These are phyloP conservation scores for Sechiopsis laciniata DNA, from an alignment of 306 rosid genomes.

Conservation along the genomic window DNA sequence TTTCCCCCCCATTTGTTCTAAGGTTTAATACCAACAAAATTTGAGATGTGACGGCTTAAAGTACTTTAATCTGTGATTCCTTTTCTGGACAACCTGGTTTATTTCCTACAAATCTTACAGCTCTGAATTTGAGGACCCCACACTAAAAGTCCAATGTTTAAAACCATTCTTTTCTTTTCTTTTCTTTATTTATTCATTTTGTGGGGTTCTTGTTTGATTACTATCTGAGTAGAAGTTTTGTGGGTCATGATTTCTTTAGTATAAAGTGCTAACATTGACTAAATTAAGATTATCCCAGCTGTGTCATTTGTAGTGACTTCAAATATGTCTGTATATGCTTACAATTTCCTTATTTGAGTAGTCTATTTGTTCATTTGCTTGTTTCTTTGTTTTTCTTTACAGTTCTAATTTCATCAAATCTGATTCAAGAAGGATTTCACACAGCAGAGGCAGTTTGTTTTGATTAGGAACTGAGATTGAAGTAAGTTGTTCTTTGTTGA, in stretches of 20 bases:
- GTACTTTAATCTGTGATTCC: background rate
- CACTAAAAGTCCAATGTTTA: background rate
- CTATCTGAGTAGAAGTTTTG: background rate
- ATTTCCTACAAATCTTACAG: background rate
- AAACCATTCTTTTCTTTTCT: background rate
- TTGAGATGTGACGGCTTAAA: too few relatives aligned
- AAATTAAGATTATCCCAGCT: background rate
- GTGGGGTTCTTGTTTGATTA: constrained; percentile 9
- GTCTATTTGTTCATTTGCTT: too few relatives aligned
- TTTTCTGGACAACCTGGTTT: background rate
- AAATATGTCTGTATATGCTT: background rate
- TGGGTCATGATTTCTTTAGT: constrained; percentile 10
- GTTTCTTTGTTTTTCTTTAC: background rate
- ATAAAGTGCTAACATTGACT: background rate
- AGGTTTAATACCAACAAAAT: background rate
- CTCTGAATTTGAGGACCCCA: background rate
- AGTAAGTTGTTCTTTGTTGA: constrained; percentile 17
- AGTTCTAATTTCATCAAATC: background rate
- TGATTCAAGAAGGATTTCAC: background rate
- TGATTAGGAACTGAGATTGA: constrained; percentile 30
- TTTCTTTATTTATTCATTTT: background rate
- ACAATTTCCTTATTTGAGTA: background rate
- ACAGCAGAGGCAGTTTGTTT: background rate
- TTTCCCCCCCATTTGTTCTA: too few relatives aligned
- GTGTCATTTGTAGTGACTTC: background rate